Conservation (phyloP, 495 filamentous ascomycete species). For the Penicillium cinerascens region DNA sequence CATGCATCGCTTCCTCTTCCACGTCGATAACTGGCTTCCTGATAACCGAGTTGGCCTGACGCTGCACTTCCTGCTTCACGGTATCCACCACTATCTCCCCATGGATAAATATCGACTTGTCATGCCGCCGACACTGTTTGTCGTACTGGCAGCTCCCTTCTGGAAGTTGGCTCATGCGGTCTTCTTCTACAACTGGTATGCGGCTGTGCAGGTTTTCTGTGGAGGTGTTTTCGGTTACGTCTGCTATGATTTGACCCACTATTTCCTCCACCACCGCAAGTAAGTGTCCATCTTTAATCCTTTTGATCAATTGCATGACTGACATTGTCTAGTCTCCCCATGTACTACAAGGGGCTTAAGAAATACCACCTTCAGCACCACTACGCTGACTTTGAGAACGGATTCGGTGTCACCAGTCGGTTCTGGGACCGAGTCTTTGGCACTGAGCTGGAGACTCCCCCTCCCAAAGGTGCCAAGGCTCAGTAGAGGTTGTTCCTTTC, state of each 20-base stretch:
- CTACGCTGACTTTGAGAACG: conserved; percentile 93
- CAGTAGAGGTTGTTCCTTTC: conserved; percentile 36
- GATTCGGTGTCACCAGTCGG: conserved; percentile 96
- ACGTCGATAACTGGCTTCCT: conserved; percentile 86
- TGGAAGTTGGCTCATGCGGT: conserved; percentile 86
- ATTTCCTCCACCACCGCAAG: conserved; percentile 98
- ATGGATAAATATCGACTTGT: conserved; percentile 98
- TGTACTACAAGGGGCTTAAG: conserved; percentile 85
- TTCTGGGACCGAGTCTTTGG: conserved; percentile 96
- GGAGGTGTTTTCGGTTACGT: conserved; percentile 95
- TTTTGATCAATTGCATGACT: not conserved
- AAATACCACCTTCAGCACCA: conserved; percentile 97
- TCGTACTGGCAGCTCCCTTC: conserved; percentile 82
- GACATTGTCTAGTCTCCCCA: conserved; percentile 57
- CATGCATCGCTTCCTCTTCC: conserved; percentile 90
- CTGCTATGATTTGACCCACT: conserved; percentile 96
- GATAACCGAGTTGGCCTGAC: conserved; percentile 90
- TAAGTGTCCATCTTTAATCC: conserved; percentile 48
- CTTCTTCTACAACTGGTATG: conserved; percentile 82
- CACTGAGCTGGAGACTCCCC: conserved; percentile 62
- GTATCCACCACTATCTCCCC: conserved; percentile 96
- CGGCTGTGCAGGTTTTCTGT: conserved; percentile 71
- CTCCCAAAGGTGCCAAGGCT: conserved; percentile 52
- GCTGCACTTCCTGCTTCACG: conserved; percentile 89
- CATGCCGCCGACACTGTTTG: conserved; percentile 91